Evolutionary conservation across 2,329 filamentous ascomycete genomes (phyloP).

Genomic region (Diaporthe destruens): DNA sequence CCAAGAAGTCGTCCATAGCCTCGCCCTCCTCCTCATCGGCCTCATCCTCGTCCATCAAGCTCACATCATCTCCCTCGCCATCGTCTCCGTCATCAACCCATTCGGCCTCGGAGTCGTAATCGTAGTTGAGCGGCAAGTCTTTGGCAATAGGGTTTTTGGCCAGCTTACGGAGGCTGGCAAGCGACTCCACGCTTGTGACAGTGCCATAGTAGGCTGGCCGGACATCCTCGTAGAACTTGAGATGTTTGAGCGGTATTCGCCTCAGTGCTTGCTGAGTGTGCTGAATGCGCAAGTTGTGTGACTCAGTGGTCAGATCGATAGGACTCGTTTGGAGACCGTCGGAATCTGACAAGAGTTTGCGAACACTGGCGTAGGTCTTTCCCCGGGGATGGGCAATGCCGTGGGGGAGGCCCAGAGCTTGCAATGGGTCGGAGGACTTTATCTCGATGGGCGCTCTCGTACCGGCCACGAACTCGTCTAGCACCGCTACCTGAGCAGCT

Average conservation of each 20-base stretch:
- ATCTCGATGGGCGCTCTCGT: constrained; percentile 59
- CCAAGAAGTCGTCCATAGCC: constrained; percentile 90
- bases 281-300: constrained; percentile 54
- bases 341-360: constrained; percentile 70
- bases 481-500: constrained; percentile 61
- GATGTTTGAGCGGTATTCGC: constrained; percentile 71
- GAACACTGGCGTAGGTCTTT: constrained; percentile 64
- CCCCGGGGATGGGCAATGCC: constrained; percentile 58
- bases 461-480: constrained; percentile 66
- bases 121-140: constrained; percentile 77
- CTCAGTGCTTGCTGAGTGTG: constrained; percentile 58
- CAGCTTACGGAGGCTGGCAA: constrained; percentile 62
- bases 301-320: constrained; percentile 55
- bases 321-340: constrained; percentile 54
- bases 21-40: constrained; percentile 79
- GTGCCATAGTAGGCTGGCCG: constrained; percentile 81
- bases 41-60: constrained; percentile 75
- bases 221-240: constrained; percentile 74
- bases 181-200: constrained; percentile 70
- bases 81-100: constrained; percentile 82
- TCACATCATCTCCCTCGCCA: constrained; percentile 73
- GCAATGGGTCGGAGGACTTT: constrained; percentile 58
- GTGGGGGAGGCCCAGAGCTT: constrained; percentile 60
- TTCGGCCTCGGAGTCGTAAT: constrained; percentile 88
- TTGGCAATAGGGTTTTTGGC: constrained; percentile 67